Evolutionary conservation across 495 filamentous ascomycete genomes (phyloP).

Genomic region (Neurospora discreta): DNA sequence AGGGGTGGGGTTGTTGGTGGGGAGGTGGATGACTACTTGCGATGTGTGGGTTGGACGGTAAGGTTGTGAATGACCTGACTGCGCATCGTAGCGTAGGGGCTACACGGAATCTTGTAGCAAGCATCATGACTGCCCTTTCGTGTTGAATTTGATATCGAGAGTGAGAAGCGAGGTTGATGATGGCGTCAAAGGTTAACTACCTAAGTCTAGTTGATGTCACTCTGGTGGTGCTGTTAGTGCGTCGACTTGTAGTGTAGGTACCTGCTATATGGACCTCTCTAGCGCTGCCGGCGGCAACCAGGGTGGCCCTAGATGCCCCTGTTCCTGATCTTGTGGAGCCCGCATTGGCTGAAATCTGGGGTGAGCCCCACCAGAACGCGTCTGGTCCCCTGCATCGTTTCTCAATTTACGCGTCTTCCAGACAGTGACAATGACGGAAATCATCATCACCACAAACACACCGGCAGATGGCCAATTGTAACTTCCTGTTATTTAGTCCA

Average conservation of each 20-base stretch:
- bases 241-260: not conserved
- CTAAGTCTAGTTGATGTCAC: not conserved
- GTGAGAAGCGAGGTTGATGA: not conserved
- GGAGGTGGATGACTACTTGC: slow-evolving; percentile 27
- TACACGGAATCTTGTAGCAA: slow-evolving; percentile 4
- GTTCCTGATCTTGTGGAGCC: not conserved
- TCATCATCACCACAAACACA: not conserved
- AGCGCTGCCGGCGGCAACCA: slow-evolving; percentile 7
- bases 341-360: not conserved
- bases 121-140: slow-evolving; percentile 12
- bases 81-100: slow-evolving; percentile 1
- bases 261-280: not conserved
- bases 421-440: not conserved
- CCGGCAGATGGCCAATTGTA: not conserved
- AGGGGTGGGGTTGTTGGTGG: not conserved
- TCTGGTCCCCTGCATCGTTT: slow-evolving; percentile 7
- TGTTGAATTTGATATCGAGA: not conserved
- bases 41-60: slow-evolving; percentile 34
- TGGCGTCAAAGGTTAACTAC: not conserved
- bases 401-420: slow-evolving; percentile 21
- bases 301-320: slow-evolving; percentile 1
- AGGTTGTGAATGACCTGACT: slow-evolving; percentile 19
- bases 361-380: slow-evolving; percentile 20
- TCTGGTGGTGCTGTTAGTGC: not conserved
- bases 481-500: accelerated